Base-by-base conservation (phyloP, 352 stramenopile species). In the Pseudoperonospora humuli region DNA sequence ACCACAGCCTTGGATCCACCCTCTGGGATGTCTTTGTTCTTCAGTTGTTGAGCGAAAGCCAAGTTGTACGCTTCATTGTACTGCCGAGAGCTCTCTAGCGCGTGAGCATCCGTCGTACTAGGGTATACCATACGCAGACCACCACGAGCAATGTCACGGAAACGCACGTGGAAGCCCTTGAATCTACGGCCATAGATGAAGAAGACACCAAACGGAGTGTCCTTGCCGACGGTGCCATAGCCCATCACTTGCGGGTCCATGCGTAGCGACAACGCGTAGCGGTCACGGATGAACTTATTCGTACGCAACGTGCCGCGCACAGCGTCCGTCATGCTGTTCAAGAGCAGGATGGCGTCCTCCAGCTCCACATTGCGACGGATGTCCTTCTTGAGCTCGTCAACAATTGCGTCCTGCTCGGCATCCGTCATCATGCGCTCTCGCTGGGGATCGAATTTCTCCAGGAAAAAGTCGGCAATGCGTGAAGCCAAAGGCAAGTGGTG, bases 131-230 rank as follows among this genome's bases (percentile, higher is more conserved):
- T 77, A 18, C 77, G 77, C 2, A 92, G 52, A 36, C 79, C 79
- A 43, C 79, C 79, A 24, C 79, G 76, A 18, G 79, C 59, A 68
- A 92, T 89, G 54, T 92, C 79, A 23, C 73, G 70, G 60, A 92
- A 92, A 7, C 79, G 79, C 42, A 87, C 77, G 64, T 92, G 79
- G 57, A 92, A 92, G 31, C 78, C 78, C 61, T 84, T 96, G 75
- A 99, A 99, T 21, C 95, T 84, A 47, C 92, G 80, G 5, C 95
- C 95, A 65, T 98, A 95, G 45, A 94, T 93, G 64, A 97, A 98
- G 64, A 99, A 97, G 10, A 98, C 81, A 10, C 93, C 95, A 60
- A 93, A 98, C 9, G 95, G 96, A 8, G 82, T 78, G 48, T 97
- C 85, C 61, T 84, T 91, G 50, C 75, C 72, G 5, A 90, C 72